Conservation (phyloP, 1,139 yeast genomes). For the Kurtzmaniella quercitrusa region DNA sequence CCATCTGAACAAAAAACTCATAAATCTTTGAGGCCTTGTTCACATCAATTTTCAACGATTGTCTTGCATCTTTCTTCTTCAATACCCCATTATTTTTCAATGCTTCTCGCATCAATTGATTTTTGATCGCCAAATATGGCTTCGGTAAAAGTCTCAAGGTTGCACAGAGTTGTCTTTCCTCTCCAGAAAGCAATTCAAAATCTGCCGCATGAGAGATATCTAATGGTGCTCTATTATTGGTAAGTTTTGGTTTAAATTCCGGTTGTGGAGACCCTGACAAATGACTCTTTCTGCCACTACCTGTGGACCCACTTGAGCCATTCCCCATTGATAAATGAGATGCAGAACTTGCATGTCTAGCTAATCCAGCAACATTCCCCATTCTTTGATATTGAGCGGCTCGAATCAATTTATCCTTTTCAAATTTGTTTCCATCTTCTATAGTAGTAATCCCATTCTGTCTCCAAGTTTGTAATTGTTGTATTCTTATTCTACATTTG, state of each 20-base stretch:
- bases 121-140: conserved; percentile 90
- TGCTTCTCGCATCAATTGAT: conserved; percentile 84
- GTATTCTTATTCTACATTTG: conserved; percentile 73
- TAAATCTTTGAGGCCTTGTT: conserved; percentile 82
- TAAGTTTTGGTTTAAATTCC: conserved; percentile 36
- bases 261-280: conserved; percentile 34
- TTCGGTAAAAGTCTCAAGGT: conserved; percentile 84
- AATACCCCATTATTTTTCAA: conserved; percentile 78
- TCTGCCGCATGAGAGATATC: conserved; percentile 86
- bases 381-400: conserved; percentile 57
- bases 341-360: conserved; percentile 16
- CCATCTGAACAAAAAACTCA: conserved; percentile 88
- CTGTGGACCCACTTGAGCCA: conserved; percentile 7
- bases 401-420: conserved; percentile 74
- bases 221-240: conserved; percentile 45
- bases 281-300: conserved; percentile 8
- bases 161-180: conserved; percentile 82
- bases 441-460: conserved; percentile 79
- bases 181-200: conserved; percentile 73
- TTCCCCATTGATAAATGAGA: neutral
- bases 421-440: conserved; percentile 82
- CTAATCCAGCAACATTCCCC: conserved; percentile 41
- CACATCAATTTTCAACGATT: conserved; percentile 77
- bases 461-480: conserved; percentile 91
- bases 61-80: conserved; percentile 81